Conservation (phyloP, 331 rosid genomes). For the Malus hybrid region DNA sequence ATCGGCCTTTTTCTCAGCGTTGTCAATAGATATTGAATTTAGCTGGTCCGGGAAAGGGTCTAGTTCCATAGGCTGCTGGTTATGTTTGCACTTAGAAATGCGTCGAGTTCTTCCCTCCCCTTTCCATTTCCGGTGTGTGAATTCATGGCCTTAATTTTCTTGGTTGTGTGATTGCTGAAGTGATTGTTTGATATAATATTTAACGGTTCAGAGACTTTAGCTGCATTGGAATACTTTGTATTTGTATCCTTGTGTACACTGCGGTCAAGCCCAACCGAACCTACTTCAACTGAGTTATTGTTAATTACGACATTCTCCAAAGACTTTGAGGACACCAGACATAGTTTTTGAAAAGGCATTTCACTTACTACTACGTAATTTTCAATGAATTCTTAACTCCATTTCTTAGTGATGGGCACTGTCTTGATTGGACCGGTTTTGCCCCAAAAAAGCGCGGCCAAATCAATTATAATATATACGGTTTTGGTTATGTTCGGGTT, state of each 20-base stretch:
- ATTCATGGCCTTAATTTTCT: background rate
- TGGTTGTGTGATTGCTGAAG: background rate
- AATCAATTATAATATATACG: too few relatives aligned
- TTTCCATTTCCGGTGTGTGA: background rate
- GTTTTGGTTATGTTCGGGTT: too few relatives aligned
- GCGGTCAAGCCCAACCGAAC: slow-evolving; percentile 18
- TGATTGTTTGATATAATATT: background rate
- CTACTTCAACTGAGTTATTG: slow-evolving; percentile 10
- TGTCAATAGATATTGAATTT: background rate
- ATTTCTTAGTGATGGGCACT: too few relatives aligned
- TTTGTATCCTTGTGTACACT: background rate
- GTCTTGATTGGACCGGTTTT: too few relatives aligned
- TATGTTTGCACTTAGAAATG: background rate
- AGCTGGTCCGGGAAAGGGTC: background rate
- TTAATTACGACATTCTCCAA: background rate
- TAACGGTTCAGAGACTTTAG: background rate
- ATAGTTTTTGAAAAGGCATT: background rate
- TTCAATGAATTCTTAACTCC: too few relatives aligned
- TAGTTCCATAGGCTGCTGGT: background rate
- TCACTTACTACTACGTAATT: too few relatives aligned
- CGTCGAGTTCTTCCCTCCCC: background rate
- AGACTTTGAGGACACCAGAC: background rate
- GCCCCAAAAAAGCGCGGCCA: too few relatives aligned
- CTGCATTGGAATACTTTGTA: background rate
- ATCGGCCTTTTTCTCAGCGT: background rate